Base-by-base conservation (phyloP, 179 eudicot species). In the Silene noctiflora region DNA sequence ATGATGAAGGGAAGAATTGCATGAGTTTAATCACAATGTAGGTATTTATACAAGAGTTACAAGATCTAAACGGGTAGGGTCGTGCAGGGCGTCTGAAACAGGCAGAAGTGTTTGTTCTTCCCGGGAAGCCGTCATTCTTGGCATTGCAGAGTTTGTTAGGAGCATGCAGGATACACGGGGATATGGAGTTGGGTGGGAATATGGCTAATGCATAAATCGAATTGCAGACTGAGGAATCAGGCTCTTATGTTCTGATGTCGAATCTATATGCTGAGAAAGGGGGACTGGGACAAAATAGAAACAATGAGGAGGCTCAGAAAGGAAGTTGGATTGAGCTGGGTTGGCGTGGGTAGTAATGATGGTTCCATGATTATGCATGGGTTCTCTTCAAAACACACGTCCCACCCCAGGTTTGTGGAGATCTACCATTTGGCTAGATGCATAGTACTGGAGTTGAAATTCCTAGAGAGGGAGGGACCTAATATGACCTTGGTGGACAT, bases 311-410 rank as follows among this genome's bases (percentile, higher is more conserved):
- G 87, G 62, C 93, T 95, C 58, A 88, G 71, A 75, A 95, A 95
- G 81, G 97, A 87, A 73, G 81, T 93, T 0, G 99, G 98, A 13
- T 87, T 91, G 59, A 95, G 99, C 80, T 93, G 99, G 98, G 98
- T 85, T 20, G 98, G 92, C 79, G 91, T 84, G 3, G 91, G 90
- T 61, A 67, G 39, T 73, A 71, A 48, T 79, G 79, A 78, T 58
- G 87, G 84, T 19, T 87, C 90, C 10, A 76, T 86, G 78, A 69
- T 67, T 64, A 80, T 85, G 82, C 93, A 89, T 44, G 92, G 90
- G 20, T 94, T 93, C 69, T 92, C 95, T 25, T 93, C 97, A 0
- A 93, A 83, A 61, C 98, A 95, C 80, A 91, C 77, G 69, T 77
- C 96, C 16, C 99, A 95, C 76, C 89, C 93, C 2, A 44, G 77